Evolutionary conservation across 139 green algal genomes (phyloP).

Genomic region (Pedinophyceae sp.): DNA sequence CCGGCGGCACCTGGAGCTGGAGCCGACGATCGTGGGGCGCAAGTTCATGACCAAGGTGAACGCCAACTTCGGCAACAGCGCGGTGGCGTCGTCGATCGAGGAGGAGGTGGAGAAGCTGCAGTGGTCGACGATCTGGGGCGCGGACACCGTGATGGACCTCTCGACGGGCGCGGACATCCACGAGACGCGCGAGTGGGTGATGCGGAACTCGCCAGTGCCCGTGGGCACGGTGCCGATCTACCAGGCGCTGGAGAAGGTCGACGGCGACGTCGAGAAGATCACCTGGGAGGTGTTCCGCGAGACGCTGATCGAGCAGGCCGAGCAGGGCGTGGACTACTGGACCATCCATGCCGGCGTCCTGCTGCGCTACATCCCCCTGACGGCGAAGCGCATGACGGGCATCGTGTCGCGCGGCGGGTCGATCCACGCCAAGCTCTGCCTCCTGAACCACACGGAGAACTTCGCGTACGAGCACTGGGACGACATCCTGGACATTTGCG

Average conservation of each 20-base stretch:
- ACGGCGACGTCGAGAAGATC: slow-evolving; percentile 67
- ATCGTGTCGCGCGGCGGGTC: slow-evolving; percentile 85
- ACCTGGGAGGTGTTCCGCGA: slow-evolving; percentile 93
- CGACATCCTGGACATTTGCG: slow-evolving; percentile 95
- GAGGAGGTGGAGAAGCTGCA: slow-evolving; percentile 95
- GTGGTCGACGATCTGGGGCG: slow-evolving; percentile 85
- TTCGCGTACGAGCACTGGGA: slow-evolving; percentile 97
- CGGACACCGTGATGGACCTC: slow-evolving; percentile 93
- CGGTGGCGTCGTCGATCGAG: slow-evolving; percentile 76
- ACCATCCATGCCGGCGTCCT: slow-evolving; percentile 93
- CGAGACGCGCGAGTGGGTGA: slow-evolving; percentile 84
- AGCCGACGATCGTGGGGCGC: slow-evolving; percentile 74
- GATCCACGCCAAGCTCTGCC: slow-evolving; percentile 82
- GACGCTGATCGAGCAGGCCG: slow-evolving; percentile 85
- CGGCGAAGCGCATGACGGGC: slow-evolving; percentile 74
- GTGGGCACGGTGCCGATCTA: slow-evolving; percentile 75
- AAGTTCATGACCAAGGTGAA: slow-evolving; percentile 94
- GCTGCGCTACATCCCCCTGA: slow-evolving; percentile 78
- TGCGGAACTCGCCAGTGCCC: slow-evolving; percentile 81
- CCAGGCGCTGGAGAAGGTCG: slow-evolving; percentile 73
- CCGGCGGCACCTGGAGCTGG: slow-evolving; percentile 82
- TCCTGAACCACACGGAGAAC: slow-evolving; percentile 60
- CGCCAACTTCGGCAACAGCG: slow-evolving; percentile 91
- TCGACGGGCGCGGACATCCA: slow-evolving; percentile 84
- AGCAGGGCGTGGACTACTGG: slow-evolving; percentile 93